Evolutionary conservation across 257 asterid genomes (phyloP), one percentile per base, ranked within the genome.

Genomic region (Perilla frutescens): DNA sequence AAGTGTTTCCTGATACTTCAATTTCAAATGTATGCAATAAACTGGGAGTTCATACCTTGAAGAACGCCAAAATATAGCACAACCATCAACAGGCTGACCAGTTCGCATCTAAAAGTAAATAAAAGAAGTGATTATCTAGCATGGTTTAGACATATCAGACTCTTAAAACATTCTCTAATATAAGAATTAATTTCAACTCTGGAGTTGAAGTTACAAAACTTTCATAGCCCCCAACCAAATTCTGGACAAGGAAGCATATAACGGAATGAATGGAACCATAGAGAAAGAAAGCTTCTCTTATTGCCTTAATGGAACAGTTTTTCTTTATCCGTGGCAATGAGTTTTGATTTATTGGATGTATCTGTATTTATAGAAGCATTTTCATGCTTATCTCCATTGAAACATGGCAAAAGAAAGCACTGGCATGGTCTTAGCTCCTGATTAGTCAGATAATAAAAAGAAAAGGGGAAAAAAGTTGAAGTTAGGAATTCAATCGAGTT

Each of bases 31-130:
- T 49, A 40, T 44, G 62, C 69, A 73, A 68, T 45, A 72, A 66
- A 80, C 32, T 62, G 53, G 62, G 70, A 78, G 43, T 56, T 31
- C 60, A 68, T 84, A 89, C 98, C 96, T 87, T 75, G 96, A 88
- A 55, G 55, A 78, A 76, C 90, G 90, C 98, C 98, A 94, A 80
- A 94, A 91, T 76, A 84, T 86, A 70, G 98, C 97, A 88, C 98
- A 94, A 57, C 98, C 98, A 86, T 94, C 98, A 40, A 81, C 85
- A 57, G 90, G 91, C 78, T 83, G 78, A 54, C 98, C 97, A 10
- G 98, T 94, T 71, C 98, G 92, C 96, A 86, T 94, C 98, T 94
- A 81, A 39, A 72, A 78, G 79, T 34, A 26, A 77, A 67, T 10
- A 71, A 57, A 69, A 56, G 37, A 34, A n/a, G 47, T 34, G 51